Conservation (phyloP, 2,329 filamentous ascomycete species). For the Helotiales sp. region DNA sequence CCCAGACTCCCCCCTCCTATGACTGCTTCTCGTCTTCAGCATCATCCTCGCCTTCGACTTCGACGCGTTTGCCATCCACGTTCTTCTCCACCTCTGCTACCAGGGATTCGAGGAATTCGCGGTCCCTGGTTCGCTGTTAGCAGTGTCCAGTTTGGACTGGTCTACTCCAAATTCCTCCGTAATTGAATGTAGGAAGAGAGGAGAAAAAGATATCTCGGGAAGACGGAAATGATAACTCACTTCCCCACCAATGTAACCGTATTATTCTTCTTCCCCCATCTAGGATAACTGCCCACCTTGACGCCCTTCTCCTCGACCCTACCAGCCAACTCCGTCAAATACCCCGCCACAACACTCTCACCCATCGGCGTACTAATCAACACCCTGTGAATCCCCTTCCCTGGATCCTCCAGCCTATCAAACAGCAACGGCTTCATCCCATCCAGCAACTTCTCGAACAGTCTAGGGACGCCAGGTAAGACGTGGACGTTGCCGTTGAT, state of each 20-base stretch:
- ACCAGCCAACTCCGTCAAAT: conserved; percentile 78
- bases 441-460: conserved; percentile 80
- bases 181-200: too few relatives aligned
- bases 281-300: conserved; percentile 94
- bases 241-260: conserved; percentile 84
- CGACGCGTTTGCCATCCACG: conserved; percentile 73
- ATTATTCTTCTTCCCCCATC: conserved; percentile 87
- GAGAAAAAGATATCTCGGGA: too few relatives aligned
- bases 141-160: not conserved
- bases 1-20: too few relatives aligned
- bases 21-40: conserved; percentile 29
- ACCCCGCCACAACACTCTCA: conserved; percentile 84
- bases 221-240: conserved; percentile 44
- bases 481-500: conserved; percentile 96
- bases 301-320: conserved; percentile 76
- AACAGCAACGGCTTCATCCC: conserved; percentile 74
- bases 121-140: conserved; percentile 56
- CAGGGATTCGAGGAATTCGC: conserved; percentile 77
- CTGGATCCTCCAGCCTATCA: conserved; percentile 75
- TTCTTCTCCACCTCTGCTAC: conserved; percentile 77
- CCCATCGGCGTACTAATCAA: conserved; percentile 85
- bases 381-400: conserved; percentile 78
- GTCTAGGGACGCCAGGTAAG: conserved; percentile 82
- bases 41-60: conserved; percentile 74
- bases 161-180: not conserved